A percentile compares a stretch with the other conserved stretches of the same genome.
phyloP scores from a whole-genome alignment of 345 rosid species.

The Mangifera indica region DNA sequence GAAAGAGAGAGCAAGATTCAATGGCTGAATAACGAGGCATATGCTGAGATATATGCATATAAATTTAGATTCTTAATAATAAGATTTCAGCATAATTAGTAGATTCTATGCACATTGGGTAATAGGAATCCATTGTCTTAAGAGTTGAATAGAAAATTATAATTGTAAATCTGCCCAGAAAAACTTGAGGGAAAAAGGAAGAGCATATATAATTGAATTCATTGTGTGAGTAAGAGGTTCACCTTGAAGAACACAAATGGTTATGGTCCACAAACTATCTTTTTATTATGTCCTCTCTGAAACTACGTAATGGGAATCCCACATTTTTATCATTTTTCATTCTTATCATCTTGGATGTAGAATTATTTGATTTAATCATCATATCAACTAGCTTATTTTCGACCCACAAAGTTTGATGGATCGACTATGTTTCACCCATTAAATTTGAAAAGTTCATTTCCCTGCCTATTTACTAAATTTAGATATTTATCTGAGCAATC shows the following conservation, averaged over 20 bases:
- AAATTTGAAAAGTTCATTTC: too few species aligned
- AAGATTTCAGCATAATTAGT: slow-evolving; percentile 6
- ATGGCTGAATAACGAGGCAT: slow-evolving; percentile 1
- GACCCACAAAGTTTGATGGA: too few species aligned
- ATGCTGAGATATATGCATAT: too few species aligned
- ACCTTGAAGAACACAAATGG: background rate
- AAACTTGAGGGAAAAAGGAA: background rate
- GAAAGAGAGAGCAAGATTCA: background rate
- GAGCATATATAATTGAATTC: too few species aligned
- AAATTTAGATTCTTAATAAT: background rate
- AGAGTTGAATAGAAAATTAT: background rate
- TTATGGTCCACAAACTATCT: background rate
- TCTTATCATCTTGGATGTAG: background rate
- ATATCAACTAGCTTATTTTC: background rate
- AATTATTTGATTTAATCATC: background rate
- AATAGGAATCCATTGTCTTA: background rate
- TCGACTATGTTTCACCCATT: too few species aligned
- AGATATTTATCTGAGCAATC: too few species aligned
- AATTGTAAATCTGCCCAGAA: background rate
- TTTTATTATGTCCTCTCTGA: too few species aligned
- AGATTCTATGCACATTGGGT: background rate
- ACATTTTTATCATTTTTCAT: background rate
- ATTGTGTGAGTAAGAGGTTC: background rate
- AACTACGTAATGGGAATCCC: too few species aligned
- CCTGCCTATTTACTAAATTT: too few species aligned